Percentiles rank a stretch among this genome's conserved stretches.
Evolutionary conservation across 2,329 filamentous ascomycete species (phyloP).

Genomic region (Penicillium sclerotigenum): DNA sequence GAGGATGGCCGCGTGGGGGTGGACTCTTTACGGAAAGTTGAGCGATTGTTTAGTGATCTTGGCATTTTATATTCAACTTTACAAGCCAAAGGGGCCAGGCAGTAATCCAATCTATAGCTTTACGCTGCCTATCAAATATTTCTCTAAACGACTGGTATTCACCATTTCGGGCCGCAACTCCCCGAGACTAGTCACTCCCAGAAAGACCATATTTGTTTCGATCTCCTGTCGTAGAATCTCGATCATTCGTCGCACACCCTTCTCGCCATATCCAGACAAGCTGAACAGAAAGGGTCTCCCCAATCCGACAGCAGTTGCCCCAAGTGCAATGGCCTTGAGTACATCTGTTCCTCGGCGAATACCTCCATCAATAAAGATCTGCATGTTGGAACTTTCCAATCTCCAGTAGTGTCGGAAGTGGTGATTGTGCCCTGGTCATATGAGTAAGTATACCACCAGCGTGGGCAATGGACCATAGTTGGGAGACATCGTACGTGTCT

Average conservation of each 20-base stretch:
- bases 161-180: constrained; percentile 32
- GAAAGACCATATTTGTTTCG: constrained; percentile 35
- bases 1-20: constrained; percentile 4
- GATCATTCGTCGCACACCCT: constrained; percentile 51
- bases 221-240: constrained; percentile 35
- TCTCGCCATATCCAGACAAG: constrained; percentile 56
- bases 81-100: background rate
- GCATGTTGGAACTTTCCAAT: constrained; percentile 57
- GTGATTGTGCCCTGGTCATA: constrained; percentile 36
- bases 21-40: background rate
- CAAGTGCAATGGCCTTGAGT: constrained; percentile 64
- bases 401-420: constrained; percentile 60
- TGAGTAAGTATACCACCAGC: background rate
- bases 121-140: constrained; percentile 30
- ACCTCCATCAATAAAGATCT: constrained; percentile 64
- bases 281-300: constrained; percentile 61
- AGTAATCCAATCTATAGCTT: constrained; percentile 22
- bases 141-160: constrained; percentile 33
- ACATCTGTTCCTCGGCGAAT: constrained; percentile 65
- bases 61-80: background rate
- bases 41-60: background rate
- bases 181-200: constrained; percentile 28
- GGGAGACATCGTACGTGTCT: constrained; percentile 35
- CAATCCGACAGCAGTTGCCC: constrained; percentile 62
- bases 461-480: background rate